phyloP scores from a whole-genome alignment of 352 stramenopile species.

The Phytophthora cajani region DNA sequence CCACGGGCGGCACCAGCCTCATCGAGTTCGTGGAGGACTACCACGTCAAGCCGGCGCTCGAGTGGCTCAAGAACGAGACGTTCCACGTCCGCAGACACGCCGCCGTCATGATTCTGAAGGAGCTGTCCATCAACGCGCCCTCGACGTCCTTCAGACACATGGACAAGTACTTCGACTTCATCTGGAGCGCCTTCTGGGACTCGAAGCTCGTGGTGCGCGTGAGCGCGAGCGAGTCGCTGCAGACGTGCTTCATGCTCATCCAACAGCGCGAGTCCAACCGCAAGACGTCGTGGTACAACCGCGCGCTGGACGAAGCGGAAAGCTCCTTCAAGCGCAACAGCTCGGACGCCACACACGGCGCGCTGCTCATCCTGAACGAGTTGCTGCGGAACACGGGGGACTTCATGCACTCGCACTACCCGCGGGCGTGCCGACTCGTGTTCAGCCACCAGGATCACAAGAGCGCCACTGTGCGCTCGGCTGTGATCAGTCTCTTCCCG shows the following conservation, averaged over 20 bases:
- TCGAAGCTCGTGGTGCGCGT: conserved; percentile 78
- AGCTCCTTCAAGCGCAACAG: conserved; percentile 75
- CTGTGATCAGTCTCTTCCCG: conserved; percentile 88
- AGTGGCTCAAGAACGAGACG: conserved; percentile 91
- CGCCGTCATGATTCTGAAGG: conserved; percentile 88
- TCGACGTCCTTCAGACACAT: conserved; percentile 89
- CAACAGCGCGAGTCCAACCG: conserved; percentile 89
- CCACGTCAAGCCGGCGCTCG: conserved; percentile 85
- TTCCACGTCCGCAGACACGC: conserved; percentile 88
- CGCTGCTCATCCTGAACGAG: conserved; percentile 87
- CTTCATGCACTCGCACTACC: conserved; percentile 90
- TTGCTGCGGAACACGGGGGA: conserved; percentile 87
- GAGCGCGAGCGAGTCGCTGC: conserved; percentile 82
- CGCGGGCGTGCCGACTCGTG: conserved; percentile 72
- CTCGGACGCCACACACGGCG: conserved; percentile 81
- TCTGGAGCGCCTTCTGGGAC: conserved; percentile 91
- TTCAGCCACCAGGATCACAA: conserved; percentile 85
- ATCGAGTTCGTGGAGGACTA: conserved; percentile 92
- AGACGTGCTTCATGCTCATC: conserved; percentile 88
- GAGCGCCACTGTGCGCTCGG: conserved; percentile 73
- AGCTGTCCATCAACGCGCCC: conserved; percentile 86
- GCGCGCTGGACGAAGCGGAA: conserved; percentile 80
- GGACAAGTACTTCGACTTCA: conserved; percentile 91
- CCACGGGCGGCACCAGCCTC: conserved; percentile 82
- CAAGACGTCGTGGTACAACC: conserved; percentile 84